Evolutionary conservation across 2,329 filamentous ascomycete genomes (phyloP).

Genomic region (Pseudovirgaria hyperparasitica): DNA sequence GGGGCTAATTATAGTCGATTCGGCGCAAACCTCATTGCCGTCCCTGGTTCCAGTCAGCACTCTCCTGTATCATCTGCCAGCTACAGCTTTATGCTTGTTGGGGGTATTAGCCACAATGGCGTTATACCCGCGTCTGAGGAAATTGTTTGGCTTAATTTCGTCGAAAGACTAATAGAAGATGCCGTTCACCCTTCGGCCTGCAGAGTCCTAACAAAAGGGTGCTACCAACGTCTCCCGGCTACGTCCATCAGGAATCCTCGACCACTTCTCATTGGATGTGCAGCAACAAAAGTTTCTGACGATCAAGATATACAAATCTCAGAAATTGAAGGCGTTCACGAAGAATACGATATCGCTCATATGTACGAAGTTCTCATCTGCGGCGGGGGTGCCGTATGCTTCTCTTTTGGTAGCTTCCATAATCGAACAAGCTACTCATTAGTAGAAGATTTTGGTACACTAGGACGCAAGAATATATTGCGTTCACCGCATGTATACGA

Average conservation of each 20-base stretch:
- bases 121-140: slow-evolving; percentile 39
- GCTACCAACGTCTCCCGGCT: slow-evolving; percentile 11
- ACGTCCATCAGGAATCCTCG: slow-evolving; percentile 27
- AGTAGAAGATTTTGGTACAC: too few relatives aligned
- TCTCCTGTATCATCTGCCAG: too few relatives aligned
- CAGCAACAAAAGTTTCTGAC: slow-evolving; percentile 35
- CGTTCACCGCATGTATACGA: too few relatives aligned
- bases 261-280: slow-evolving; percentile 62
- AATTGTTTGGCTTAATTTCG: slow-evolving; percentile 38
- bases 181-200: background rate
- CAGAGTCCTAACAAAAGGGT: slow-evolving; percentile 9
- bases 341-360: too few relatives aligned
- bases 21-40: slow-evolving; percentile 40
- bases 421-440: too few relatives aligned
- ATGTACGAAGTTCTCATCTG: slow-evolving; percentile 51
- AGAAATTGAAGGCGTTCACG: too few relatives aligned
- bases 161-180: too few relatives aligned
- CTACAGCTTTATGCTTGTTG: slow-evolving; percentile 40
- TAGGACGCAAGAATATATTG: too few relatives aligned
- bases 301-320: too few relatives aligned
- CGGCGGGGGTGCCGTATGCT: slow-evolving; percentile 77
- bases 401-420: slow-evolving; percentile 83
- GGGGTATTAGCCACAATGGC: slow-evolving; percentile 35
- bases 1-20: slow-evolving; percentile 28
- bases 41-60: too few relatives aligned